Evolutionary conservation across 805 yeast species (phyloP).

Genomic region (Isabelozyma heimii): DNA sequence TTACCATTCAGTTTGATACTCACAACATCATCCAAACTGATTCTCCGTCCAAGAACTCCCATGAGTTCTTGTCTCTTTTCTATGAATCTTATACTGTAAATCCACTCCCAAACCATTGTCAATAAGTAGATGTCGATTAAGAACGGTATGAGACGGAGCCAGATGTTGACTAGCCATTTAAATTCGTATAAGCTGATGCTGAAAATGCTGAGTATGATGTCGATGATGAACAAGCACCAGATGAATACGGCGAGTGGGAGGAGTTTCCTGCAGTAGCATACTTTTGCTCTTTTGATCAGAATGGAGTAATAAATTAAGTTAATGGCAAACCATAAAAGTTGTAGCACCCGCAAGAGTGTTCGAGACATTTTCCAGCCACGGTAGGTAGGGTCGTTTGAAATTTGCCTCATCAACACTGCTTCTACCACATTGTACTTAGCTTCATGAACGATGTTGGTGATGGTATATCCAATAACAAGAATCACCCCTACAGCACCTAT

Average conservation of each 20-base stretch:
- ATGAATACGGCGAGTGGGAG: slow-evolving; percentile 49
- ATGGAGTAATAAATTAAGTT: slow-evolving; percentile 38
- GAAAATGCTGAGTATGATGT: slow-evolving; percentile 27
- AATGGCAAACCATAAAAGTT: slow-evolving; percentile 26
- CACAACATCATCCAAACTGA: slow-evolving; percentile 44
- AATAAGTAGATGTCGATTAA: slow-evolving; percentile 48
- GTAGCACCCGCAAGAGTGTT: slow-evolving; percentile 24
- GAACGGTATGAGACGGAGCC: slow-evolving; percentile 42
- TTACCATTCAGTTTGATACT: slow-evolving; percentile 2
- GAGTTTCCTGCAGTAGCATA: slow-evolving; percentile 45
- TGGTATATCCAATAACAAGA: slow-evolving; percentile 22
- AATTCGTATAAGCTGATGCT: slow-evolving; percentile 21
- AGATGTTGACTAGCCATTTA: slow-evolving; percentile 46
- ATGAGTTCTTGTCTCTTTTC: slow-evolving; percentile 50
- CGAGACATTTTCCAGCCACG: slow-evolving; percentile 23
- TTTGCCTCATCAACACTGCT: background rate
- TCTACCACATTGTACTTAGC: slow-evolving; percentile 1
- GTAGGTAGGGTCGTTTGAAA: background rate
- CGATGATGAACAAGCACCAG: slow-evolving; percentile 37
- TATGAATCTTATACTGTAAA: slow-evolving; percentile 49
- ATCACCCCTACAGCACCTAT: slow-evolving; percentile 28
- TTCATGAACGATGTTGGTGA: slow-evolving; percentile 12
- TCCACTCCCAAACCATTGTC: slow-evolving; percentile 67
- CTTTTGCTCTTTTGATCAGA: slow-evolving; percentile 31
- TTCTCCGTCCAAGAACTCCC: slow-evolving; percentile 62